Percentiles rank a stretch among this genome's conserved stretches.
Conservation (phyloP, 768 basidiomycete genomes). For the Leccinum variicolor region DNA sequence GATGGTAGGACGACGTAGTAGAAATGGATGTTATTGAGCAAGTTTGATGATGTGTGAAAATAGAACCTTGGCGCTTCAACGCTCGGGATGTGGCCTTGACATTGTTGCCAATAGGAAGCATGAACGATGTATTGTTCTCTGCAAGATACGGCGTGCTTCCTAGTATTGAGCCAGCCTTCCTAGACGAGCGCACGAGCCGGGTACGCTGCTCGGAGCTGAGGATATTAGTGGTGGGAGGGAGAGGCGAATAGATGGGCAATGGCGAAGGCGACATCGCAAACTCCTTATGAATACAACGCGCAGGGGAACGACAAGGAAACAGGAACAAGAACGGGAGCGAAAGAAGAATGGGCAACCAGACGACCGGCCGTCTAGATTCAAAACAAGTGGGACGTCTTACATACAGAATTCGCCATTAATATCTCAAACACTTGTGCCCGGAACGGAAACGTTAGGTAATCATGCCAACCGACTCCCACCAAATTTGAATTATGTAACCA, state of each 20-base stretch:
- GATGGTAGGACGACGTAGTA: conserved; percentile 3
- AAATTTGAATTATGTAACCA: background rate
- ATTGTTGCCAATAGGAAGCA: conserved; percentile 20
- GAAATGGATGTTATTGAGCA: conserved; percentile 21
- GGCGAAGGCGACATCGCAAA: conserved; percentile 24
- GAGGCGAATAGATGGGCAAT: conserved; percentile 16
- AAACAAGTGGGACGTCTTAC: conserved; percentile 4
- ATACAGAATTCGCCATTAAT: background rate
- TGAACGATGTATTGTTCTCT: conserved; percentile 23
- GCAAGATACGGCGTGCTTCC: conserved; percentile 36
- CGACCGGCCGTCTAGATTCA: background rate
- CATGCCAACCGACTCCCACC: background rate
- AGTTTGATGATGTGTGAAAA: conserved; percentile 23
- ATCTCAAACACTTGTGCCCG: conserved; percentile 11
- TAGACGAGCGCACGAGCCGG: conserved; percentile 36
- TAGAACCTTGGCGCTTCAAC: conserved; percentile 32
- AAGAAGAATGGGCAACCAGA: background rate
- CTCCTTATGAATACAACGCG: background rate
- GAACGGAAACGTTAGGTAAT: conserved; percentile 16
- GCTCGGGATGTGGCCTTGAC: conserved; percentile 9
- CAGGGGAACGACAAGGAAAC: background rate
- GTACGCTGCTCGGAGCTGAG: conserved; percentile 31
- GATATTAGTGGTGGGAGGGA: conserved; percentile 34
- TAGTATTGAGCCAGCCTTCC: conserved; percentile 35
- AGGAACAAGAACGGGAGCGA: background rate